Percentiles rank a stretch among this genome's conserved stretches.
phyloP scores from a whole-genome alignment of 1,139 yeast species.

The Pichia sp. region DNA sequence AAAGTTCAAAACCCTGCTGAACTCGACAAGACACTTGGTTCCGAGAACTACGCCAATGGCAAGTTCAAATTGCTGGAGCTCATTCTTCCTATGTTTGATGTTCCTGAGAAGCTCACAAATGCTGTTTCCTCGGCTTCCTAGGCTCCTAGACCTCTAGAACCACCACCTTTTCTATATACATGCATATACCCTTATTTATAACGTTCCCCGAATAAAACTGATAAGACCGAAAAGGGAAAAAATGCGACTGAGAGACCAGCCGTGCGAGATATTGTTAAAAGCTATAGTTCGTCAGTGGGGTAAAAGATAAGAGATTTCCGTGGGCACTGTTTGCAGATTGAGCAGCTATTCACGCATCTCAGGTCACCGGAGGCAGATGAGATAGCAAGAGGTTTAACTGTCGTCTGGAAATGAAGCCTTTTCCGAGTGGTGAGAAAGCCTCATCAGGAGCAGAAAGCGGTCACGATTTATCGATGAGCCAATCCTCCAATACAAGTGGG shows the following conservation, averaged over 20 bases:
- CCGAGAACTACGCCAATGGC: constrained; percentile 28
- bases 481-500: background rate
- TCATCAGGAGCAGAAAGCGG: background rate
- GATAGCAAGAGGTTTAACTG: no score
- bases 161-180: constrained; percentile 22
- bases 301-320: no score
- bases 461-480: background rate
- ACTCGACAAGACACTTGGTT: constrained; percentile 35
- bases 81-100: constrained; percentile 54
- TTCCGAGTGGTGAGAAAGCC: background rate
- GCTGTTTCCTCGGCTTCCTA: background rate
- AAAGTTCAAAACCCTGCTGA: constrained; percentile 33
- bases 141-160: no score
- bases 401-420: background rate
- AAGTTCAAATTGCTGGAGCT: constrained; percentile 56
- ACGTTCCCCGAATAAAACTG: no score
- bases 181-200: constrained; percentile 38
- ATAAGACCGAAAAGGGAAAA: no score
- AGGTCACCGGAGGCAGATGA: no score
- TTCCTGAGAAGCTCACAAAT: constrained; percentile 43
- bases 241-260: background rate
- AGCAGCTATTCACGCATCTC: no score
- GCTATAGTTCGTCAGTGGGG: background rate
- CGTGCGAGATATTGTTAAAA: background rate
- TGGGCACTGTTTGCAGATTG: no score